A percentile compares a stretch with the other conserved stretches of the same genome.
Evolutionary conservation across 345 rosid genomes (phyloP).

Genomic region (Aurinia saxatilis): DNA sequence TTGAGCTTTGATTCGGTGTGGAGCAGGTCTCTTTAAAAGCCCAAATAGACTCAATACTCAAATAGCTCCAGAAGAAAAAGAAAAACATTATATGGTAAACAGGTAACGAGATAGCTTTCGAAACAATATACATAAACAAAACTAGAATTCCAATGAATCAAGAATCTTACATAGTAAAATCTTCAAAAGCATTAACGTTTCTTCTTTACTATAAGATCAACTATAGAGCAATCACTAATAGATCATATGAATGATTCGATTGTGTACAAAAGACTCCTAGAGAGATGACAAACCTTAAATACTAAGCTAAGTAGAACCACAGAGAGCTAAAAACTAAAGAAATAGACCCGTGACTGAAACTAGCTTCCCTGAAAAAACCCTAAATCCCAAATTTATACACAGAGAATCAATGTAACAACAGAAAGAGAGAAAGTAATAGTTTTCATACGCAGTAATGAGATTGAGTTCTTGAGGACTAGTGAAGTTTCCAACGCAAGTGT

Average conservation of each 20-base stretch:
- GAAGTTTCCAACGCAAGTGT: slow-evolving; percentile 95
- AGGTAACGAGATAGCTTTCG: too few species aligned
- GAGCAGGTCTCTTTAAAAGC: too few species aligned
- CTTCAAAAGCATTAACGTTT: not conserved
- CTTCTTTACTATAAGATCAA: not conserved
- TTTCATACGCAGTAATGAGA: slow-evolving; percentile 70
- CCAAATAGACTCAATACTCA: too few species aligned
- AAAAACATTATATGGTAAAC: too few species aligned
- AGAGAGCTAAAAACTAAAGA: not conserved
- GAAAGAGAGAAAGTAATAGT: too few species aligned
- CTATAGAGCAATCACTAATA: not conserved
- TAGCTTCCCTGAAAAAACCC: not conserved
- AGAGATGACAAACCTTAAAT: not conserved
- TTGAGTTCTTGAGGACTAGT: too few species aligned
- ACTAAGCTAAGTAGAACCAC: not conserved
- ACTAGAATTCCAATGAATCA: too few species aligned
- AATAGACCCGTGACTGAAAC: not conserved
- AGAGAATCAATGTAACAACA: not conserved
- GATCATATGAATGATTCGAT: not conserved
- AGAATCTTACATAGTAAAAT: too few species aligned
- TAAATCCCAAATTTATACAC: not conserved
- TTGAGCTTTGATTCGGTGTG: slow-evolving; percentile 5
- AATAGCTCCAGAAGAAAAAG: too few species aligned
- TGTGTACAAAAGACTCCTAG: not conserved
- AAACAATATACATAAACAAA: too few species aligned